Base-by-base conservation (phyloP, 2,329 filamentous ascomycete species). In the Xylariaceae sp. region DNA sequence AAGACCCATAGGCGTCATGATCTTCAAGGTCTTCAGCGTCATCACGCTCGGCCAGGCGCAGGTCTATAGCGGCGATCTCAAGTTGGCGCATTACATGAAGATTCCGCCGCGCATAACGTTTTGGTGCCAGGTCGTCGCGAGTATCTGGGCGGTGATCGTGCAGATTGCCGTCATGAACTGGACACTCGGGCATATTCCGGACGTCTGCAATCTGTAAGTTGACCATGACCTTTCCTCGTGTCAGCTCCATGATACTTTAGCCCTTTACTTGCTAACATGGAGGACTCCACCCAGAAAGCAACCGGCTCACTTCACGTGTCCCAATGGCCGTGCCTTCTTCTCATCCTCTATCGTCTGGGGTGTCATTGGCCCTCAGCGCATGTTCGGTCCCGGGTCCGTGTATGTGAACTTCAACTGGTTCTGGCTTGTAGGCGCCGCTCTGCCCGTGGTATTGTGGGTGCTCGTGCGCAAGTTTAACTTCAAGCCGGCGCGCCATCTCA, bases 301-400 rank as follows among this genome's bases (percentile, higher is more conserved):
- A 35, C 61, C 73, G 24, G 49, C 59, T 12, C 66, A 70, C 44
- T 69, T 65, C 45, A 67, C 57, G 3, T 67, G 64, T 36, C 64
- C 64, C 9, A 66, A 66, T 37, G 64, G 63, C n/a, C 59, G 53
- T 15, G 53, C 55, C 2, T 60, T 61, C 57, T 78, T 76, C 58
- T 74, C 69, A 3, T 66, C 67, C 5, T 76, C 71, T 0, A 64
- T 76, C 3, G 69, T 75, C 31, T 76, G 73, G 73, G 75, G 75
- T 35, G 61, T 74, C 14, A 75, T 79, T 30, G 76, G 76, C 0
- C 75, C 75, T 0, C 51, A 62, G 7, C 67, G 74, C 3, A 73
- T 78, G 53, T 78, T 78, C 57, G 70, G 70, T 2, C 56, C 65
- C 0, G 71, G 69, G 5, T 64, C 68, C 12, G 62, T 75, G 23